Conservation (phyloP, 2,329 filamentous ascomycete genomes). For the Fusarium tricinctum region DNA sequence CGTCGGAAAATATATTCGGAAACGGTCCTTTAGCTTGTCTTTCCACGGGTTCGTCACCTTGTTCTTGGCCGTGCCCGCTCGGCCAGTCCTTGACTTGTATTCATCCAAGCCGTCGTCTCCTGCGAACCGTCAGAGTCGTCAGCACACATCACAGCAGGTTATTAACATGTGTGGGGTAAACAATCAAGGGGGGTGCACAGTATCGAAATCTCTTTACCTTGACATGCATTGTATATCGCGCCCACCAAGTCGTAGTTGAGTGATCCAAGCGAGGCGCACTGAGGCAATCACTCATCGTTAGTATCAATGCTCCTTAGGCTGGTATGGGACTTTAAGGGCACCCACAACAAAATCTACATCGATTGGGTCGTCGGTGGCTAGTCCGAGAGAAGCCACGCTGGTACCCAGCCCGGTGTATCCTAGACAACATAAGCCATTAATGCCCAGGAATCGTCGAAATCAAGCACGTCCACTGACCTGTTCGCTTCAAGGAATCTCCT, state of each 20-base stretch:
- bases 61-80: constrained; percentile 45
- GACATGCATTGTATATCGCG: constrained; percentile 67
- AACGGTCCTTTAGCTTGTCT: constrained; percentile 59
- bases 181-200: constrained; percentile 27
- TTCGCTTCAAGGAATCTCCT: constrained; percentile 48
- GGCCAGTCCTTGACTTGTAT: constrained; percentile 57
- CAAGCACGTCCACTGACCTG: constrained; percentile 50
- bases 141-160: constrained; percentile 31
- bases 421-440: constrained; percentile 51
- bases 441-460: constrained; percentile 22
- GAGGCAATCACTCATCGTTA: constrained; percentile 35
- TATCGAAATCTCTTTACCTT: constrained; percentile 58
- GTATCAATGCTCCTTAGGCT: constrained; percentile 26
- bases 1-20: constrained; percentile 87
- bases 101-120: constrained; percentile 61
- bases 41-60: constrained; percentile 40
- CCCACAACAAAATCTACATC: constrained; percentile 81
- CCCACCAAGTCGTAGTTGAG: constrained; percentile 77
- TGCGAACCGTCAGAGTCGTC: constrained; percentile 33
- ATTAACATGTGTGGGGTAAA: constrained; percentile 33
- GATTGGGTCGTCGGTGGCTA: constrained; percentile 68
- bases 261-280: constrained; percentile 86
- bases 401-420: constrained; percentile 82
- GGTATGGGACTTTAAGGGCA: constrained; percentile 40
- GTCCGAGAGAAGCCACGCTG: constrained; percentile 74